These are phyloP conservation scores for Metschnikowia lochheadii DNA, from an alignment of 805 yeast genomes.

Conservation along the genomic window DNA sequence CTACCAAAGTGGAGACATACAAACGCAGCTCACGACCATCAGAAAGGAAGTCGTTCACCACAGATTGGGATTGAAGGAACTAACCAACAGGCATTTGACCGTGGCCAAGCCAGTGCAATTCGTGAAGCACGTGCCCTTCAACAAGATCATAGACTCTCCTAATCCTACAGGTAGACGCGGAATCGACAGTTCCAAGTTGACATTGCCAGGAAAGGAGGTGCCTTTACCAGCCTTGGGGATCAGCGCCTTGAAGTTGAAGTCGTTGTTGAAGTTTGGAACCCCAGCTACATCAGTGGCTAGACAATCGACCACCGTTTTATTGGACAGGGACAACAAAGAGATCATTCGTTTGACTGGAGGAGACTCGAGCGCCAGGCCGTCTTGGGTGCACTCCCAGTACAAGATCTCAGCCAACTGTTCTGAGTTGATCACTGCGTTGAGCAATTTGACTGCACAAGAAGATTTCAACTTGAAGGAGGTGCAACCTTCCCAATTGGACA, in stretches of 20 bases:
- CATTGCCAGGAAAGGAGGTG: constrained; percentile 68
- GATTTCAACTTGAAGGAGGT: constrained; percentile 61
- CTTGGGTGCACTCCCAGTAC: constrained; percentile 82
- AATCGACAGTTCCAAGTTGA: constrained; percentile 60
- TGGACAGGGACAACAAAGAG: constrained; percentile 49
- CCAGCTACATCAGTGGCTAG: constrained; percentile 63
- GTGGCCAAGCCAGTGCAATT: constrained; percentile 68
- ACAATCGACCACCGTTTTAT: constrained; percentile 71
- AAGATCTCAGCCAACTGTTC: constrained; percentile 49
- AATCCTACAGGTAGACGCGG: constrained; percentile 68
- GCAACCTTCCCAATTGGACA: constrained; percentile 17
- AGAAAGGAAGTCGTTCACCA: constrained; percentile 53
- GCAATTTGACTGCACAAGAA: constrained; percentile 58
- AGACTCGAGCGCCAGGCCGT: constrained; percentile 58
- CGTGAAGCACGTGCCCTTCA: constrained; percentile 71
- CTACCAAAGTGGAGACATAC: constrained; percentile 26
- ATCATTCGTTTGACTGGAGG: constrained; percentile 83
- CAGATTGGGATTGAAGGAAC: constrained; percentile 76
- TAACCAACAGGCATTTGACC: constrained; percentile 73
- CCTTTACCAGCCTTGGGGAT: constrained; percentile 74
- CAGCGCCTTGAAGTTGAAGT: constrained; percentile 61
- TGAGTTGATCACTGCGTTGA: constrained; percentile 50
- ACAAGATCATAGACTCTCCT: constrained; percentile 54
- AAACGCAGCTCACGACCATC: constrained; percentile 41
- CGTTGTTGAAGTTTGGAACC: constrained; percentile 49